Evolutionary conservation across 805 yeast species (phyloP).

Genomic region (Nakazawaea holstii): DNA sequence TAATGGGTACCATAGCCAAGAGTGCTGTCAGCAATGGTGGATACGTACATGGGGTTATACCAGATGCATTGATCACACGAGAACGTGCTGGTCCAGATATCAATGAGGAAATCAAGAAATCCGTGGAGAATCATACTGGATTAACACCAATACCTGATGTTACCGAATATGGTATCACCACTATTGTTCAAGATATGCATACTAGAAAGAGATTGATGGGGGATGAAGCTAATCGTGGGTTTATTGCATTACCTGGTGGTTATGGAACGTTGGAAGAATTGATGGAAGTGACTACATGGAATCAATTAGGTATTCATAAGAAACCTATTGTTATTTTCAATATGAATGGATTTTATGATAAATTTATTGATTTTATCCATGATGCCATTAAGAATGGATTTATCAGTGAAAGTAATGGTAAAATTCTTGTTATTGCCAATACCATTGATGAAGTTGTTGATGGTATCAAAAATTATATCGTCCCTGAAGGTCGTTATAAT

Average conservation of each 20-base stretch:
- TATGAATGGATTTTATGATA: slow-evolving; percentile 75
- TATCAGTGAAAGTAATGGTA: slow-evolving; percentile 60
- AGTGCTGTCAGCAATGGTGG: slow-evolving; percentile 55
- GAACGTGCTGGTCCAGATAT: slow-evolving; percentile 47
- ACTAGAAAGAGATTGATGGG: slow-evolving; percentile 86
- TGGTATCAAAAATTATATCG: slow-evolving; percentile 52
- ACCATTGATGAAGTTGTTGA: slow-evolving; percentile 65
- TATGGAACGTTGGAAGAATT: slow-evolving; percentile 87
- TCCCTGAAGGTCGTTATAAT: slow-evolving; percentile 70
- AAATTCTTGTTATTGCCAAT: slow-evolving; percentile 62
- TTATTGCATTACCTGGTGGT: slow-evolving; percentile 89
- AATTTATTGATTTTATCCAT: slow-evolving; percentile 54
- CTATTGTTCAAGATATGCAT: slow-evolving; percentile 85
- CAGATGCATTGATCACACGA: slow-evolving; percentile 71
- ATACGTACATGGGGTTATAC: slow-evolving; percentile 80
- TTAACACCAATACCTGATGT: slow-evolving; percentile 59
- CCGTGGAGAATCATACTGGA: slow-evolving; percentile 61
- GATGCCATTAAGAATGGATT: slow-evolving; percentile 62
- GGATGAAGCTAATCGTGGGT: slow-evolving; percentile 68
- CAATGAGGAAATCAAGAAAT: slow-evolving; percentile 36
- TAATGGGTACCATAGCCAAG: slow-evolving; percentile 74
- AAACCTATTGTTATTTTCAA: slow-evolving; percentile 79
- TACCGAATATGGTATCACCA: slow-evolving; percentile 65
- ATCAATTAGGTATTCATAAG: slow-evolving; percentile 78
- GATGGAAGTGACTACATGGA: slow-evolving; percentile 89